Base-by-base conservation (phyloP, 345 rosid species). In the Euphorbia lathyris region DNA sequence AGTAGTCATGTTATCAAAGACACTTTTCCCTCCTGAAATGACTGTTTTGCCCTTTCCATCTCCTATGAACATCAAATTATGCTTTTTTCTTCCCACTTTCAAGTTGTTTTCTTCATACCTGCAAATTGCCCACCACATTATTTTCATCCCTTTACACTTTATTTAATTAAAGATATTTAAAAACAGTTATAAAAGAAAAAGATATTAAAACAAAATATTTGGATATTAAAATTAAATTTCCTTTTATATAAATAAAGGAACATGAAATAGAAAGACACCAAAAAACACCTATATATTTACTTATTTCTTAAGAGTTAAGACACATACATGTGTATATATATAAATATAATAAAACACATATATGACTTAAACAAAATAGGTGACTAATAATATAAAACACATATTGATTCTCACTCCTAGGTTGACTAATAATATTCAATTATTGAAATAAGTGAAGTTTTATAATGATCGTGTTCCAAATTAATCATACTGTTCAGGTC, bases 41-140 rank as follows among this genome's bases (percentile, higher is more conserved):
- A 95, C 42, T 1, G 98, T 95, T 66, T 81, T 90, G 30, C 87
- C 89, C 91, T 78, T 89, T 4, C 98, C 99, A 26, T 95, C 99
- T 8, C 99, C 99, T 0, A 95, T 87, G 60, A 95, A 84, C 98
- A 90, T 95, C 86, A 95, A 50, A 65, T 95, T 95, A 20, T 70
- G 82, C 45, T 95, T 95, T 81, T 95, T 95, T 69, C 90, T 92
- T 72, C 97, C 99, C 5, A 92, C 87, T 84, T 95, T 95, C 34
- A 95, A 61, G 69, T 77, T 86, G 0, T 72, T 47, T 75, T 95
- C 99, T 84, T 90, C 98, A 74, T 95, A 95, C 81, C 99, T 95
- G 79, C 32, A 70, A 13, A 32, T 58, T 62, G 19, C 51, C 51
- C 16, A 45, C 51, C 51, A 11, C 51, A 45, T 45, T 45, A 6